Evolutionary conservation across 1,284 basidiomycete species (phyloP), one percentile per base, ranked within the genome.

Genomic region (Xerocomus cyaneibrunnescens): DNA sequence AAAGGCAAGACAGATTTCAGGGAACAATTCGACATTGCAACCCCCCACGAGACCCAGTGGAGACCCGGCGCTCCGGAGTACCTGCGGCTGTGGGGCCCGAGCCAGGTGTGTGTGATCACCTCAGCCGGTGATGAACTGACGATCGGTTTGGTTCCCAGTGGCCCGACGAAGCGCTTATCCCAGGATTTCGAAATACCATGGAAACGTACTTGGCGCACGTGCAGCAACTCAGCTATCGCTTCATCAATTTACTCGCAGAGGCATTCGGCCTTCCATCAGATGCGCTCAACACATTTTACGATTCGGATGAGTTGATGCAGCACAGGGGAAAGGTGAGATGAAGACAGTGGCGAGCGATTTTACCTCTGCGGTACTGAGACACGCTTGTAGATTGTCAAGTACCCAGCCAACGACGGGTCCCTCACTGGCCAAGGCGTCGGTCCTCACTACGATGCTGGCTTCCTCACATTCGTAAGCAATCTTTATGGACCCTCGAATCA

Each of bases 1-100:
- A 73, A 69, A 42, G 74, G 71, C 28, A 62, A 62, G 40, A 57
- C 57, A 1, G 72, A 74, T 50, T 57, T 57, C n/a, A 62, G 74
- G 30, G 73, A 74, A 50, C 72, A 74, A 48, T 75, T 75, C 38
- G 74, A 76, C 47, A 66, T 76, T 44, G 74, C 63, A 9, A 74
- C 72, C 16, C 69, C 62, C 16, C 66, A 68, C 40, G 64, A 70
- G 41, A 66, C 60, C 1, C 54, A 58, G 36, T 76, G 73, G 71
- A 64, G 55, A 34, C 63, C 64, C 2, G 72, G 74, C n/a, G 63
- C 63, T 34, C 69, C 68, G 1, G 72, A 75, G 22, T 69, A 72
- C 51, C 25, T 72, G 43, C 68, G 68, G n/a, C 48, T 75, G 19
- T 74, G 73, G 71, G 74, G 74, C 10, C 62, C 62, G 25, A 56